Conservation (phyloP, 176 grass and related monocot genomes). For the Oropetium thomaeum region DNA sequence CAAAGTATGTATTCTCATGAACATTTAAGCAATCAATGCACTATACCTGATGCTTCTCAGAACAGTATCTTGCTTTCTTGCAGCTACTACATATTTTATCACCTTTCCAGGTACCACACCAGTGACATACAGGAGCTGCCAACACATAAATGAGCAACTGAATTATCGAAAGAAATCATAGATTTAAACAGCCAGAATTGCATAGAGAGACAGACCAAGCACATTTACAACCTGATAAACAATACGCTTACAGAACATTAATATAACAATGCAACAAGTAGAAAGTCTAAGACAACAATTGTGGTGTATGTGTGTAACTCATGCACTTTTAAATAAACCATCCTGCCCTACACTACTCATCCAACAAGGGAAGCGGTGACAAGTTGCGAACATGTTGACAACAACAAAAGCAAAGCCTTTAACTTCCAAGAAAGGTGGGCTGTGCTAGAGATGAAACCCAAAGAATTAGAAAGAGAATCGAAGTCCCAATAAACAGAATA, state of each 20-base stretch:
- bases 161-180: constrained; percentile 8
- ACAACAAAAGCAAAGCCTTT: not conserved
- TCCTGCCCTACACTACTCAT: not conserved
- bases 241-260: not conserved
- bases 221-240: constrained; percentile 4
- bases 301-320: not conserved
- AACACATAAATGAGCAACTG: constrained; percentile 20
- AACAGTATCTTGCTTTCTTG: constrained; percentile 82
- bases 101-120: constrained; percentile 98
- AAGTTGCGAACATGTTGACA: not conserved
- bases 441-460: not conserved
- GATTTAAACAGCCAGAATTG: constrained; percentile 5
- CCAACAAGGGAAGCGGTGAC: not conserved
- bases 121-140: constrained; percentile 76
- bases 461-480: not conserved
- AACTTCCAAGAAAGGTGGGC: not conserved
- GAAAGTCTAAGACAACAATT: not conserved
- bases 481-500: not conserved
- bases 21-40: not conserved
- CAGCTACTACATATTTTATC: constrained; percentile 81
- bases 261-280: not conserved
- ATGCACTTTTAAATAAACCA: not conserved
- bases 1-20: constrained; percentile 2
- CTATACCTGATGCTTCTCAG: constrained; percentile 86
- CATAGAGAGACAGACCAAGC: not conserved